Conservation (phyloP, 345 rosid species). For the Iberis pinnata region DNA sequence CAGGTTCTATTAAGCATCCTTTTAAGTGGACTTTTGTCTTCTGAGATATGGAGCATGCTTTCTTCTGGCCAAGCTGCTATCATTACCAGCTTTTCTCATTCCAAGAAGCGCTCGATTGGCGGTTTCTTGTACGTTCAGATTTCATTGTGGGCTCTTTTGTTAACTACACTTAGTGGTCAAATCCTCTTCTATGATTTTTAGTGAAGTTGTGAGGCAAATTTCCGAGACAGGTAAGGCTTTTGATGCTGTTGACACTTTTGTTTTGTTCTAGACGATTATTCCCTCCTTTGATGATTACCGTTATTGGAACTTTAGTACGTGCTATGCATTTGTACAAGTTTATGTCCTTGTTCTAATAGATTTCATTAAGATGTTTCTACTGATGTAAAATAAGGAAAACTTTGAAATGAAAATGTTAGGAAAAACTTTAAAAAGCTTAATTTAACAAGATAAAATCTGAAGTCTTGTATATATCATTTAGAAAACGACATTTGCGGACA, state of each 20-base stretch:
- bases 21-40: constrained; percentile 32
- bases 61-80: constrained; percentile 61
- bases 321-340: constrained; percentile 1
- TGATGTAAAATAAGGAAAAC: background rate
- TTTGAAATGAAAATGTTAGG: background rate
- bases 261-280: background rate
- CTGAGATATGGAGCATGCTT: constrained; percentile 68
- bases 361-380: background rate
- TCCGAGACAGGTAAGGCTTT: constrained; percentile 54
- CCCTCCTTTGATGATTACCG: background rate
- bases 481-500: constrained; percentile 18
- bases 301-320: constrained; percentile 1
- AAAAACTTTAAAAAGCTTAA: background rate
- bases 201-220: constrained; percentile 49
- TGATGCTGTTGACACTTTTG: constrained; percentile 33
- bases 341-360: background rate
- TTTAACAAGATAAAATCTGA: background rate
- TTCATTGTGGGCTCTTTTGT: constrained; percentile 79
- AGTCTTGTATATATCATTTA: constrained; percentile 2
- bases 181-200: constrained; percentile 37
- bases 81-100: constrained; percentile 52
- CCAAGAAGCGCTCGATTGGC: constrained; percentile 93
- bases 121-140: constrained; percentile 70
- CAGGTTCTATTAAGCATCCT: constrained; percentile 53
- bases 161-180: constrained; percentile 75